A percentile compares a stretch with the other conserved stretches of the same genome.
Conservation (phyloP, 345 rosid genomes). For the Brassica cretica region DNA sequence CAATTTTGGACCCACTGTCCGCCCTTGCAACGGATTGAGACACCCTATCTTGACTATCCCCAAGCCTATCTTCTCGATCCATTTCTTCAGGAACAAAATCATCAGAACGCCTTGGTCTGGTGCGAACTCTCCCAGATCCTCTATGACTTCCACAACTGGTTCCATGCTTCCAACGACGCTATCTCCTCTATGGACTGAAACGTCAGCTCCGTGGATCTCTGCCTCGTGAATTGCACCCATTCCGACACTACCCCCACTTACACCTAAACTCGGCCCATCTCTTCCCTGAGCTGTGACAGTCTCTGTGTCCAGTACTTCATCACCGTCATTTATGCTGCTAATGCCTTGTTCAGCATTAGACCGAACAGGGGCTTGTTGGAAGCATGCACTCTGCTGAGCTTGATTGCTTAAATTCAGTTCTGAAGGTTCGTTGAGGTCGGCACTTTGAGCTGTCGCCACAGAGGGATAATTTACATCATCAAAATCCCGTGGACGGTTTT, state of each 20-base stretch:
- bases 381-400: slow-evolving; percentile 95
- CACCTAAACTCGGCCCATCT: slow-evolving; percentile 86
- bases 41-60: slow-evolving; percentile 92
- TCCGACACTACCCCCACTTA: slow-evolving; percentile 99
- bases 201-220: slow-evolving; percentile 93
- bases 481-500: slow-evolving; percentile 76
- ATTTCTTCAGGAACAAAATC: slow-evolving; percentile 79
- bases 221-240: slow-evolving; percentile 99
- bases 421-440: slow-evolving; percentile 57
- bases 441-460: slow-evolving; percentile 61
- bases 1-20: slow-evolving; percentile 93
- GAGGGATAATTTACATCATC: slow-evolving; percentile 85
- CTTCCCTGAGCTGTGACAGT: slow-evolving; percentile 84
- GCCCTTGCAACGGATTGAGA: slow-evolving; percentile 79
- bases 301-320: slow-evolving; percentile 87
- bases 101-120: slow-evolving; percentile 86
- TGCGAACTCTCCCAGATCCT: slow-evolving; percentile 94
- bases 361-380: slow-evolving; percentile 62
- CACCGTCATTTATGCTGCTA: slow-evolving; percentile 95
- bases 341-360: slow-evolving; percentile 82
- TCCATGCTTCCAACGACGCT: slow-evolving; percentile 92
- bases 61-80: slow-evolving; percentile 75
- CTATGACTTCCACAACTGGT: slow-evolving; percentile 81
- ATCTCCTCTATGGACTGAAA: slow-evolving; percentile 78
- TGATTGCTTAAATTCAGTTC: slow-evolving; percentile 92